Evolutionary conservation across 441 rosid species (phyloP), one percentile per base, ranked within the genome.

Genomic region (Populus hybrid): DNA sequence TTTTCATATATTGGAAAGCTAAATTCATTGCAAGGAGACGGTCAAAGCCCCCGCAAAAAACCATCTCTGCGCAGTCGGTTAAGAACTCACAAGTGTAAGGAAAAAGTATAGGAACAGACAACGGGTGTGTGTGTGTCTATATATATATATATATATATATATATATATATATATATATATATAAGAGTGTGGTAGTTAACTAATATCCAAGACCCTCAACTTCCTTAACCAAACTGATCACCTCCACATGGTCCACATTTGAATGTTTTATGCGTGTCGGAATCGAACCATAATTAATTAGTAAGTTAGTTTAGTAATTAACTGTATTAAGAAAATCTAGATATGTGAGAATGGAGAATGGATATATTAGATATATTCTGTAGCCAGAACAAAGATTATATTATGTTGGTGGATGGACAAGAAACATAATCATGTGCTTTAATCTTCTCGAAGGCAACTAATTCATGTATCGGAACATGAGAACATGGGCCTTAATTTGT

Each of bases 321-420:
- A 32, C 50, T 63, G 79, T 69, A 35, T 61, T 40, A 70, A 28
- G 78, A 82, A 80, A 72, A 66, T 78, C 75, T 73, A 69, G 72
- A 46, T 53, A 50, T 66, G 74, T 69, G 70, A 69, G 63, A 75
- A 74, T 79, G 69, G 70, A 69, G 63, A 75, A 74, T 79, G 36
- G 80, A 74, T 73, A 73, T 72, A 40, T 40, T 10, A 40, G 12
- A 2, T 79, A 77, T 86, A 81, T 84, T 86, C 83, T 78, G 83
- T 26, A 78, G 65, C 80, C 50, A 59, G 73, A 81, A 67, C 67
- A 76, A 64, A 34, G 59, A 50, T 67, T 42, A 40, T 57, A 34
- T 46, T n/a, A 18, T 9, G 18, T 34, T 28, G 23, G 75, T 73
- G 74, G 38, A 35, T 8, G 53, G 79, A 71, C 73, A 81, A 69